Conservation (phyloP, 805 yeast genomes). For the Metschnikowia henanensis region DNA sequence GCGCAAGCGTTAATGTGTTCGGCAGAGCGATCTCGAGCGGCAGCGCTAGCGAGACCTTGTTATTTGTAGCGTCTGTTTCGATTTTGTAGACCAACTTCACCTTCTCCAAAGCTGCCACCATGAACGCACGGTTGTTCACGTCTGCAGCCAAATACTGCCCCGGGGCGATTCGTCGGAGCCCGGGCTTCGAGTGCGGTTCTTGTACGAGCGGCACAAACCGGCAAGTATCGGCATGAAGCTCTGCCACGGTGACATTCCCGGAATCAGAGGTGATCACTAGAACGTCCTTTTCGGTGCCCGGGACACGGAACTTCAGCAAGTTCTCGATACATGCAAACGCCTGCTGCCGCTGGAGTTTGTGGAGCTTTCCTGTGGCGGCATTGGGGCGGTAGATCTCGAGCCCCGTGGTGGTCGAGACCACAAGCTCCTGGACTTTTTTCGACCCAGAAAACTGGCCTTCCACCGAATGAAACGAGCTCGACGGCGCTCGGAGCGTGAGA, state of each 20-base stretch:
- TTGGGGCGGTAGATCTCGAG: slow-evolving; percentile 56
- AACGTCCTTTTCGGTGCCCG: slow-evolving; percentile 55
- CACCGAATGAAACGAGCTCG: slow-evolving; percentile 53
- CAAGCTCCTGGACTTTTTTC: slow-evolving; percentile 58
- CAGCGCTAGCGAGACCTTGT: slow-evolving; percentile 54
- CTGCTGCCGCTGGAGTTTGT: slow-evolving; percentile 41
- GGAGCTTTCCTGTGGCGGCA: slow-evolving; percentile 55
- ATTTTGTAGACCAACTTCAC: slow-evolving; percentile 71
- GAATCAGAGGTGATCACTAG: slow-evolving; percentile 77
- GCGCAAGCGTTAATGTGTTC: slow-evolving; percentile 48
- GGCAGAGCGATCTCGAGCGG: slow-evolving; percentile 70
- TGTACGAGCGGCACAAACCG: slow-evolving; percentile 49
- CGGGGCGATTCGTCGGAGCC: slow-evolving; percentile 72
- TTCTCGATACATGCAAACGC: slow-evolving; percentile 59
- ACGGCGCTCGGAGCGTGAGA: slow-evolving; percentile 64
- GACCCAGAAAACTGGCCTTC: slow-evolving; percentile 65
- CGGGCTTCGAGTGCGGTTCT: slow-evolving; percentile 73
- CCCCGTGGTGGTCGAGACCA: slow-evolving; percentile 54
- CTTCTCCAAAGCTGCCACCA: slow-evolving; percentile 72
- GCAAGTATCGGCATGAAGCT: slow-evolving; percentile 37
- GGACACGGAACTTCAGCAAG: slow-evolving; percentile 49
- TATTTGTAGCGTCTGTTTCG: slow-evolving; percentile 40
- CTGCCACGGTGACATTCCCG: slow-evolving; percentile 62
- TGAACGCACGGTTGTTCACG: slow-evolving; percentile 65
- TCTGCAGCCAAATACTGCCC: slow-evolving; percentile 73